Base-by-base conservation (phyloP, 2,329 filamentous ascomycete genomes). In the Xylaria hypoxylon region DNA sequence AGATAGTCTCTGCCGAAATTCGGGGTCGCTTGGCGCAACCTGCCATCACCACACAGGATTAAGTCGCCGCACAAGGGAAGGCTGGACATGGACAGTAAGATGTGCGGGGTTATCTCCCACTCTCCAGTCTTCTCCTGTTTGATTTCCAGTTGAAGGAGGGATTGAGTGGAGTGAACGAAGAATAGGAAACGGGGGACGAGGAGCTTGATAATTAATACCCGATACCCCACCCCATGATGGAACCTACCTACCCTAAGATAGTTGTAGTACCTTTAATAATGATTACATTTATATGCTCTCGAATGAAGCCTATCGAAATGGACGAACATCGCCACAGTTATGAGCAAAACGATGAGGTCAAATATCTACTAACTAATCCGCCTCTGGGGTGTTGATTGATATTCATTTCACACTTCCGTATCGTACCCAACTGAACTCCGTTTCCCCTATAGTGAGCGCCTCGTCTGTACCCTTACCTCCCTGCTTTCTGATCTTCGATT, bases 401-500 rank as follows among this genome's bases (percentile, higher is more conserved):
- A 33, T 58, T 53, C 26, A 53, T 63, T 55, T 50, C 48, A 50
- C 42, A 62, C 53, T 69, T 52, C 22, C 67, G 48, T 57, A 63
- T 62, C 57, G 35, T 59, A 65, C 62, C 58, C 52, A 66, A 68
- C 38, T 45, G 35, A 61, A 59, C 62, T 48, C 60, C 59, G 33
- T 59, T 51, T 55, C 53, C 35, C 64, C 24, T 62, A 24, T 24
- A 58, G 17, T 26, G n/a, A 45, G 51, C 35, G 17, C 38, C 47
- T 59, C 50, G 10, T 61, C 35, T 47, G 19, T 11, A 38, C 7
- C 45, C 55, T 75, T 70, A 84, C 79, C 82, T 81, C 68, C 84
- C 82, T 65, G 82, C 82, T 84, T 92, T 96, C 86, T 95, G 94
- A 24, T 93, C 90, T 75, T 97, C 94, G 79, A 98, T 91, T 81